phyloP scores from a whole-genome alignment of 1,284 basidiomycete genomes.

The Peniophora sp. region DNA sequence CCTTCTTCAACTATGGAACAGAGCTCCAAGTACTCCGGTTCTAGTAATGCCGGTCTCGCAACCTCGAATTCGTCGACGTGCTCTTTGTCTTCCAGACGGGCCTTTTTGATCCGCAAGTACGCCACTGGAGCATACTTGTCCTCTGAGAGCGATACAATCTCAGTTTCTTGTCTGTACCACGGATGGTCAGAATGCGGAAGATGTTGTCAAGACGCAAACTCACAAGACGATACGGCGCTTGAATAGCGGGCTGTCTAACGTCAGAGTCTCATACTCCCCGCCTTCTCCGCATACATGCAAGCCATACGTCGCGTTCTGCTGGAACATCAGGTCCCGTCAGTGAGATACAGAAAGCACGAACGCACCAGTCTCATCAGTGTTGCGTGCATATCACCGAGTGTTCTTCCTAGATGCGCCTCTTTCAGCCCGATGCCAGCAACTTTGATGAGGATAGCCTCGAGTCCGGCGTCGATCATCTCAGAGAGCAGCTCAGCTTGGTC shows the following conservation, averaged over 20 bases:
- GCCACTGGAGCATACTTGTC: constrained; percentile 81
- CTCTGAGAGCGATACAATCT: constrained; percentile 70
- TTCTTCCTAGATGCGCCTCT: constrained; percentile 73
- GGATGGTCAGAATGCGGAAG: not conserved
- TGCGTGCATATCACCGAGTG: constrained; percentile 68
- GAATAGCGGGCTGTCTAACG: constrained; percentile 87
- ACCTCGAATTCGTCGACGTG: constrained; percentile 12
- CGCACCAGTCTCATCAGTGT: constrained; percentile 69
- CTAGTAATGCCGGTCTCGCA: constrained; percentile 45
- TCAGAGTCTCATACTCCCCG: constrained; percentile 95
- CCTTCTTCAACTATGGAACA: not conserved
- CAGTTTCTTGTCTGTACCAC: constrained; percentile 46
- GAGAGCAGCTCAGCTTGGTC: constrained; percentile 77
- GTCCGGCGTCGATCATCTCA: constrained; percentile 79
- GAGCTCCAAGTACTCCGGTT: constrained; percentile 18
- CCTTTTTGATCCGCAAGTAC: constrained; percentile 72
- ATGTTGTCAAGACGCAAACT: constrained; percentile 2
- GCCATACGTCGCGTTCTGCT: constrained; percentile 78
- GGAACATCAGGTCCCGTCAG: not conserved
- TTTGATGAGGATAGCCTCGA: constrained; percentile 89
- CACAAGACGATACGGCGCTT: constrained; percentile 73
- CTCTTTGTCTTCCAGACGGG: constrained; percentile 50
- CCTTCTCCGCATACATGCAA: constrained; percentile 97
- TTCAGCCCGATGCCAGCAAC: constrained; percentile 91
- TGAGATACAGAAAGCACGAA: constrained; percentile 2